Evolutionary conservation across 2,329 filamentous ascomycete genomes (phyloP).

Genomic region (Teratosphaeriaceae sp.): DNA sequence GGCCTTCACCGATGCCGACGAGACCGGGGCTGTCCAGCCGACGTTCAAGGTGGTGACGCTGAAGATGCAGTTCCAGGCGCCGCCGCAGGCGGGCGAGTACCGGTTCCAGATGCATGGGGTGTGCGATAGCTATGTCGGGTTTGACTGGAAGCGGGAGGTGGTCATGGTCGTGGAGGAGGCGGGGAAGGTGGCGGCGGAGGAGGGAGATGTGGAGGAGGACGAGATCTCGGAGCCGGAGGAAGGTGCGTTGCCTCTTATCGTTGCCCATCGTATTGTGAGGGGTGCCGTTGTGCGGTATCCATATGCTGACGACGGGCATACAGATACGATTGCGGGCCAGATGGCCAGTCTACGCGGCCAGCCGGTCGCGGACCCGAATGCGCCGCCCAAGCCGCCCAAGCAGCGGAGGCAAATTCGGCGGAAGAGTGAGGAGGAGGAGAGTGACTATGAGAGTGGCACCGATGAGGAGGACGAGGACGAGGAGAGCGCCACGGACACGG

Average conservation of each 20-base stretch:
- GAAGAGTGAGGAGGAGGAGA: slow-evolving; percentile 28
- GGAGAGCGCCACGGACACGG: slow-evolving; percentile 49
- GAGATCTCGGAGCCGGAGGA: slow-evolving; percentile 98
- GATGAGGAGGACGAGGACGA: slow-evolving; percentile 30
- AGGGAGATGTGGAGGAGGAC: slow-evolving; percentile 55
- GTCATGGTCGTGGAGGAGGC: slow-evolving; percentile 84
- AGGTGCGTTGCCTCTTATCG: slow-evolving; percentile 55
- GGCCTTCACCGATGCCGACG: slow-evolving; percentile 69
- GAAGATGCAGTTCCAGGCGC: slow-evolving; percentile 95
- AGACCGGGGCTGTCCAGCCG: slow-evolving; percentile 48
- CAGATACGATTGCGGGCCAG: slow-evolving; percentile 32
- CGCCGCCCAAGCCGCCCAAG: slow-evolving; percentile 12
- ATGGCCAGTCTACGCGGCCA: slow-evolving; percentile 32
- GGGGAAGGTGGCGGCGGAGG: slow-evolving; percentile 72
- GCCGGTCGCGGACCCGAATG: slow-evolving; percentile 21
- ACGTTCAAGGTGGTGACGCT: slow-evolving; percentile 94
- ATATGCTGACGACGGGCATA: slow-evolving; percentile 12
- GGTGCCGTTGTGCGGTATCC: no score
- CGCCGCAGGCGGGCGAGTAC: slow-evolving; percentile 85
- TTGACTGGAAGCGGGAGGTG: slow-evolving; percentile 88
- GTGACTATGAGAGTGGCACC: slow-evolving; percentile 32
- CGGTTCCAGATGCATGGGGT: slow-evolving; percentile 91
- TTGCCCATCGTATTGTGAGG: background rate
- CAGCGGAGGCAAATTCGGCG: slow-evolving; percentile 5
- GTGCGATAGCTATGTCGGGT: slow-evolving; percentile 91